Evolutionary conservation across 1,139 yeast genomes (phyloP).

Genomic region (Geotrichum klebahnii): DNA sequence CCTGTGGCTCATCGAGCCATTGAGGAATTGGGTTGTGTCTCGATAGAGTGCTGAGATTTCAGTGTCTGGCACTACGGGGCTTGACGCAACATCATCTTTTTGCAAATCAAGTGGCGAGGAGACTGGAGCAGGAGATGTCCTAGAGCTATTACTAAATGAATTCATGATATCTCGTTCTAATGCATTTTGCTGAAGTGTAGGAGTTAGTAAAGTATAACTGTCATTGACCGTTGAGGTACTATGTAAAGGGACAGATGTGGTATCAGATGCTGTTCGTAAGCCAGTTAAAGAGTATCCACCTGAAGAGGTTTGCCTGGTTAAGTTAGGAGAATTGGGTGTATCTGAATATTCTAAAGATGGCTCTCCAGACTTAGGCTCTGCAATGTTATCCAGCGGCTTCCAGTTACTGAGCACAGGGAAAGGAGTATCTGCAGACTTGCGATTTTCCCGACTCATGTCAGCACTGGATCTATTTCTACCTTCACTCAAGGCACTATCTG

Average conservation of each 20-base stretch:
- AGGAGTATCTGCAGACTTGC: background rate
- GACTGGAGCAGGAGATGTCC: background rate
- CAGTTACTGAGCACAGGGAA: background rate
- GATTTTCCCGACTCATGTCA: background rate
- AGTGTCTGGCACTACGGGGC: conserved; percentile 20
- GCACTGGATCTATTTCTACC: background rate
- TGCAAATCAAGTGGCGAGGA: background rate
- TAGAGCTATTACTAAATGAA: conserved; percentile 7
- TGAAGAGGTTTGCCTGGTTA: no score
- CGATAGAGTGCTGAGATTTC: conserved; percentile 38
- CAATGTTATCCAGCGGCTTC: conserved; percentile 4
- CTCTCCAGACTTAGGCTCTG: no score
- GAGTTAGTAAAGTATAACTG: no score
- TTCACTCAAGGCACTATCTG: background rate
- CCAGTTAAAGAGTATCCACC: no score
- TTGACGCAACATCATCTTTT: background rate
- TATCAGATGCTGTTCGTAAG: no score
- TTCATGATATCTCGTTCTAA: conserved; percentile 17
- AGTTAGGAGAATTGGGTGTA: background rate
- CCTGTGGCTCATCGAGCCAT: conserved; percentile 34
- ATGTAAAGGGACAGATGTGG: no score
- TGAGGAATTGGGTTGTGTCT: conserved; percentile 33
- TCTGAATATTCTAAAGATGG: conserved; percentile 1
- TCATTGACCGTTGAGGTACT: no score
- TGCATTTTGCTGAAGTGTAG: no score